Conservation (phyloP, 169 alveolate genomes). For the Perkinsus olseni region DNA sequence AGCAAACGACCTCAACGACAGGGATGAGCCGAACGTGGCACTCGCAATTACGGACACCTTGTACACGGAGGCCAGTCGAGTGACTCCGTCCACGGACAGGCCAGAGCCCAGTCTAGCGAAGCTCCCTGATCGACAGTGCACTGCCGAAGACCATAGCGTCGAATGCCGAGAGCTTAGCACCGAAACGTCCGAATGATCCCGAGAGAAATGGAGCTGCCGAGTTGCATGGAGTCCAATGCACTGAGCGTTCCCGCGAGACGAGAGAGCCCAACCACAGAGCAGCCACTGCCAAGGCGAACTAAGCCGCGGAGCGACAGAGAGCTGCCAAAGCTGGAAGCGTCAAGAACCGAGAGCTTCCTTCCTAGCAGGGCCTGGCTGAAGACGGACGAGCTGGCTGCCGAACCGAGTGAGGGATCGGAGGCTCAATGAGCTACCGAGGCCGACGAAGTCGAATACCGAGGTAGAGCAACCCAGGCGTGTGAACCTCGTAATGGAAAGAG, state of each 20-base stretch:
- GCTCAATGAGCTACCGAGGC: neutral
- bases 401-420: neutral
- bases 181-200: neutral
- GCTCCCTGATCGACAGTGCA: neutral
- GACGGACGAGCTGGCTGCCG: neutral
- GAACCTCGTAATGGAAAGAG: neutral
- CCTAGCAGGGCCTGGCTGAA: neutral
- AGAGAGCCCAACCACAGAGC: neutral
- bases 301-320: neutral
- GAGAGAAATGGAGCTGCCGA: neutral
- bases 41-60: neutral
- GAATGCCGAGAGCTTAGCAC: neutral
- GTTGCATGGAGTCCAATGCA: neutral
- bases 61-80: conserved; percentile 1
- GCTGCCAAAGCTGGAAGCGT: neutral
- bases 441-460: neutral
- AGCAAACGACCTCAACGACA: neutral
- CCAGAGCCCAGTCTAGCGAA: neutral
- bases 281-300: neutral
- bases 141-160: neutral
- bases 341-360: neutral
- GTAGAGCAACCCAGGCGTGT: neutral
- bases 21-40: neutral
- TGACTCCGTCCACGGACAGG: neutral
- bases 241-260: neutral